Percentiles rank a stretch among this genome's conserved stretches.
These are phyloP conservation scores for Glycyrrhiza uralensis DNA, from an alignment of 306 rosid genomes.

Conservation along the genomic window DNA sequence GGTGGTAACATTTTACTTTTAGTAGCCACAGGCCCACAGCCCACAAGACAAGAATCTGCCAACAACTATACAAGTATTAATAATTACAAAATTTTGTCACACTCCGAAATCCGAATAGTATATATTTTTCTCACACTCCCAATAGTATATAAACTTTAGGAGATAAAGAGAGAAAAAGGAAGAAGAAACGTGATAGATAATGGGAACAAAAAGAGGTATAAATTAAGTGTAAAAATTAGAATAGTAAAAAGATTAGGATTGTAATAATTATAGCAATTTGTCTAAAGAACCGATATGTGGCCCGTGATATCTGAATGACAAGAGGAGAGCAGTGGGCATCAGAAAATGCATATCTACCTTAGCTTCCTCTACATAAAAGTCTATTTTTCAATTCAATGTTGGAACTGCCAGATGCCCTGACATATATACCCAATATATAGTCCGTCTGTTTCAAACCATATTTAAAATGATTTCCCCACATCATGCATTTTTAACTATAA, in stretches of 20 bases:
- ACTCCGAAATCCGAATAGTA: no score
- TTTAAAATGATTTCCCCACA: background rate
- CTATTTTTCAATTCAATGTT: background rate
- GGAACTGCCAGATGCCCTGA: background rate
- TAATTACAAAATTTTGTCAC: no score
- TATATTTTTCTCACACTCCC: no score
- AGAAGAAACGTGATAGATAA: no score
- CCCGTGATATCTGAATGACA: slow-evolving; percentile 8
- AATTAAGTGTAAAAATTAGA: background rate
- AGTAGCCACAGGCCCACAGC: background rate
- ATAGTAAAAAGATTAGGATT: background rate
- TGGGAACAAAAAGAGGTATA: no score
- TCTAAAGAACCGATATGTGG: background rate
- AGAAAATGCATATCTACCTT: background rate
- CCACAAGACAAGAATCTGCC: background rate
- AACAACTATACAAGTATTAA: no score
- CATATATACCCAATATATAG: background rate
- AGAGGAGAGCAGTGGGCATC: background rate
- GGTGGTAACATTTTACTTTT: background rate
- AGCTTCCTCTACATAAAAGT: background rate
- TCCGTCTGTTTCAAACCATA: background rate
- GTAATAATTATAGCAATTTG: background rate
- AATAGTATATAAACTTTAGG: no score
- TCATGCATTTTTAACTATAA: background rate
- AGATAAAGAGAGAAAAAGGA: no score